Evolutionary conservation across 148 eudicot species (phyloP).

Genomic region (Cornus kousa): DNA sequence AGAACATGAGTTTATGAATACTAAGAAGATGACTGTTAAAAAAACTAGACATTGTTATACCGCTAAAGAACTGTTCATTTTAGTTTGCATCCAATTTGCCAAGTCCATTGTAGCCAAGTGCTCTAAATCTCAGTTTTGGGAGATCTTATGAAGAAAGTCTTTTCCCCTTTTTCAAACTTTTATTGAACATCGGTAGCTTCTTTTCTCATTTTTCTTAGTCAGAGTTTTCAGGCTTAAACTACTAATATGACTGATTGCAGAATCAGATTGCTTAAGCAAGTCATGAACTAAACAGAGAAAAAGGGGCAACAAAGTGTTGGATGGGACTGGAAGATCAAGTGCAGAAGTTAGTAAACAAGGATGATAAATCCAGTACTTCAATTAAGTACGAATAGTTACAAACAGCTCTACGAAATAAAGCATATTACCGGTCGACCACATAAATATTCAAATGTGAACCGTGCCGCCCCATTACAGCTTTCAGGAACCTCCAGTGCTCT

Average conservation of each 20-base stretch:
- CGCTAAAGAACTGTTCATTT: neutral
- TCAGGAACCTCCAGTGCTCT: slow-evolving; percentile 76
- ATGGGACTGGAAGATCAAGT: neutral
- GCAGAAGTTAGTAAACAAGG: neutral
- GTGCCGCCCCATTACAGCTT: slow-evolving; percentile 88
- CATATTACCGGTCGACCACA: slow-evolving; percentile 84
- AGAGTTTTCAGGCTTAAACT: neutral
- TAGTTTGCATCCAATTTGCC: no score
- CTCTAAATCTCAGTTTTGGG: no score
- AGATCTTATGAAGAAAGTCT: no score
- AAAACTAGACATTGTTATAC: no score
- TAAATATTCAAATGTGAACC: slow-evolving; percentile 78
- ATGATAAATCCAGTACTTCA: neutral
- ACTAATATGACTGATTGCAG: neutral
- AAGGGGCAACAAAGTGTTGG: neutral
- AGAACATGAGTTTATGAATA: no score
- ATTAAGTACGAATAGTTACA: neutral
- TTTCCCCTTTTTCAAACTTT: neutral
- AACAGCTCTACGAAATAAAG: neutral
- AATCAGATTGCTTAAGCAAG: slow-evolving; percentile 1
- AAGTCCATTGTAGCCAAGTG: no score
- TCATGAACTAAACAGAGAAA: neutral
- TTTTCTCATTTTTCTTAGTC: neutral
- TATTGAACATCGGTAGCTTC: neutral
- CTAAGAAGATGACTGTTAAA: no score